These are phyloP conservation scores for Endothia cerciana DNA, from an alignment of 2,329 filamentous ascomycete species.

Conservation along the genomic window DNA sequence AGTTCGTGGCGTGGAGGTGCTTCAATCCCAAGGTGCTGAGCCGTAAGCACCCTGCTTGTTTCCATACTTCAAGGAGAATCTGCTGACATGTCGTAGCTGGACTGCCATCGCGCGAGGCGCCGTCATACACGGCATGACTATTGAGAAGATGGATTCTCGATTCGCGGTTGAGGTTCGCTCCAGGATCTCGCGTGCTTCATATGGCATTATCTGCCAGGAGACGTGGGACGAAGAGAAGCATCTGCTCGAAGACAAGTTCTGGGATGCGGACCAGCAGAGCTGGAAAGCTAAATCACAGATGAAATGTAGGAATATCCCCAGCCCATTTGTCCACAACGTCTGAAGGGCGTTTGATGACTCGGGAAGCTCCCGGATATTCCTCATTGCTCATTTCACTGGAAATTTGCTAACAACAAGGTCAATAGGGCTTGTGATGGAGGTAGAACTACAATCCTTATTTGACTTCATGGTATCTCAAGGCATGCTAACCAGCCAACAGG, in stretches of 20 bases:
- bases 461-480: not conserved
- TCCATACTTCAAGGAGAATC: too few species aligned
- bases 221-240: slow-evolving; percentile 19
- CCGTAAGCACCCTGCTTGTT: slow-evolving; percentile 38
- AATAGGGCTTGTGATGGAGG: slow-evolving; percentile 1
- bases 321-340: not conserved
- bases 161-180: slow-evolving; percentile 19
- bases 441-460: not conserved
- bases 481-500: slow-evolving; percentile 1
- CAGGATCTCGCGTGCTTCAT: slow-evolving; percentile 29
- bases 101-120: slow-evolving; percentile 33
- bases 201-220: slow-evolving; percentile 14
- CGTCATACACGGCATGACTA: slow-evolving; percentile 26
- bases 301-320: slow-evolving; percentile 24
- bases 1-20: slow-evolving; percentile 29
- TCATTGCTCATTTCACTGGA: not conserved
- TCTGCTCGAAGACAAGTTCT: slow-evolving; percentile 14
- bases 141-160: not conserved
- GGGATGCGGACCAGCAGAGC: not conserved
- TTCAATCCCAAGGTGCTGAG: slow-evolving; percentile 37
- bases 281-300: slow-evolving; percentile 27
- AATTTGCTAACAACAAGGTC: not conserved
- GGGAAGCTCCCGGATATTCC: too few species aligned
- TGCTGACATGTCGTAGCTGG: slow-evolving; percentile 23
- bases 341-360: not conserved